Base-by-base conservation (phyloP, 1,139 yeast species). In the Wickerhamomyces sp. region DNA sequence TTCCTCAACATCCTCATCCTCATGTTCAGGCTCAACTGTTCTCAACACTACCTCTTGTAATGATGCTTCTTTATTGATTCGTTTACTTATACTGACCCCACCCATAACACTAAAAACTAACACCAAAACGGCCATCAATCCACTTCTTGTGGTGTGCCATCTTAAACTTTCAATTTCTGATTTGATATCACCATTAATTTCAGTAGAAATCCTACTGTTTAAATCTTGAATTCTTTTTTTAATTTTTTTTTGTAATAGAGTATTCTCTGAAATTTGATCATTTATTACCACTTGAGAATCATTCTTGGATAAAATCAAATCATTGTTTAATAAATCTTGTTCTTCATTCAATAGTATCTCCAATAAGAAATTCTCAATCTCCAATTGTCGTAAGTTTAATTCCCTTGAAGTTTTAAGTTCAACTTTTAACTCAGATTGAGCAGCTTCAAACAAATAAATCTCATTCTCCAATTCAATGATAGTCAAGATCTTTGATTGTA, bases 111-210 rank as follows among this genome's bases (percentile, higher is more conserved):
- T 65, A 38, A 72, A 68, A 3, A 79, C 81, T 50, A 78, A 45
- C 1, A 62, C 58, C 1, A 66, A 49, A 29, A 69, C 63, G 0
- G 72, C 71, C 42, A 66, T 55, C 15, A 69, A 48, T 1, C 98
- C 97, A 65, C 95, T 79, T 48, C 97, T 73, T 6, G 97, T 90
- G 39, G 93, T 80, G 62, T 89, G 91, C 99, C 99, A 93, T 58
- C 98, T 73, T 52, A 91, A 73, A 50, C 84, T 80, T 64, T 93
- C 99, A 50, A 90, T 86, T 49, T 89, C 95, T 0, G 93, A 83
- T 61, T 89, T 80, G 65, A 90, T 77, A 18, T 87, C 93, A 36
- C 95, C 82, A 49, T 83, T 80, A 54, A 93, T 75, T 55, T 86
- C 89, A 7, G 95, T 87, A 26, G 89, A 79, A 48, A 93, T 91